These are phyloP conservation scores for Chenopodium quinoa DNA, from an alignment of 148 eudicot genomes.

Conservation along the genomic window DNA sequence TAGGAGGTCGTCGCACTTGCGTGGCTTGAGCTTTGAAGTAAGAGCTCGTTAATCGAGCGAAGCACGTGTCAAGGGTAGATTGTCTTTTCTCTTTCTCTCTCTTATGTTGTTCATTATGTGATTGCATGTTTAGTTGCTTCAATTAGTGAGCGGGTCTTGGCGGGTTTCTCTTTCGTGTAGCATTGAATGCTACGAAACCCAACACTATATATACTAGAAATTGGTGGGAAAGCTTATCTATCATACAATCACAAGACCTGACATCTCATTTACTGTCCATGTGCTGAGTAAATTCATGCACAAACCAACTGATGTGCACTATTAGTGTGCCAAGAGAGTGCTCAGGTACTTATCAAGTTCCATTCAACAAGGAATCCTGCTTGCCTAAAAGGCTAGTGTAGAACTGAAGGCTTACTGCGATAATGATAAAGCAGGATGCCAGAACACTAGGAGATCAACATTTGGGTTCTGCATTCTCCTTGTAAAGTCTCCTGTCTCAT, in stretches of 20 bases:
- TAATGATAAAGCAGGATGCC: neutral
- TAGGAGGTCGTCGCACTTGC: too few species aligned
- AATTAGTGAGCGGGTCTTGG: too few species aligned
- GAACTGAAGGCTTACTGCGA: neutral
- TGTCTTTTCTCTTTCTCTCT: too few species aligned
- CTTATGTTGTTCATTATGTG: too few species aligned
- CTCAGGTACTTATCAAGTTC: neutral
- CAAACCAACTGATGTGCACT: neutral
- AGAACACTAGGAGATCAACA: neutral
- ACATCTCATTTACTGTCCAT: neutral
- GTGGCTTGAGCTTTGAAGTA: too few species aligned
- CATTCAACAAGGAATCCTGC: neutral
- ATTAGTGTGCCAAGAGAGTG: neutral
- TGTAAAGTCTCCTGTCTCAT: neutral
- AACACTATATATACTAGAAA: too few species aligned
- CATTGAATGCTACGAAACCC: too few species aligned
- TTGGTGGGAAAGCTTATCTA: neutral
- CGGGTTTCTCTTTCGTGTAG: too few species aligned
- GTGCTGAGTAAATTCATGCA: neutral
- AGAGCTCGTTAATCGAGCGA: too few species aligned
- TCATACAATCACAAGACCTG: neutral
- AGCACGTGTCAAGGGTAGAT: too few species aligned
- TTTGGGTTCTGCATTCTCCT: neutral
- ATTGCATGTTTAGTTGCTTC: too few species aligned
- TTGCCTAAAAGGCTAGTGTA: neutral